Conservation (phyloP, 2,329 filamentous ascomycete species). For the Diaporthe nobilis region DNA sequence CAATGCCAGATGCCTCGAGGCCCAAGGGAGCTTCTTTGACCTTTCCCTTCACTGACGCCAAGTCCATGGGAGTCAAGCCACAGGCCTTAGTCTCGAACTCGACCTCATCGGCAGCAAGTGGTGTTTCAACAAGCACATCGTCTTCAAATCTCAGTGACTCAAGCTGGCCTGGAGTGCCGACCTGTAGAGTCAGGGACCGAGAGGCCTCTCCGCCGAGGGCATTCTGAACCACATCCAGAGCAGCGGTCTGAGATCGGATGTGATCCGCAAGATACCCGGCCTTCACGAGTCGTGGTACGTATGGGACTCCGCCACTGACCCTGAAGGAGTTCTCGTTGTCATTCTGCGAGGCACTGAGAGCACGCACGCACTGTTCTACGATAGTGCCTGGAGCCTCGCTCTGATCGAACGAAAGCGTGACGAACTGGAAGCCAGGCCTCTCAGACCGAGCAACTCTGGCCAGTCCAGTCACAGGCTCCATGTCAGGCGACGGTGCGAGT, state of each 20-base stretch:
- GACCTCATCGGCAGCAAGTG: slow-evolving; percentile 44
- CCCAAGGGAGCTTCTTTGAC: slow-evolving; percentile 35
- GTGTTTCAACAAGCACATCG: slow-evolving; percentile 36
- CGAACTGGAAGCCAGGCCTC: slow-evolving; percentile 42
- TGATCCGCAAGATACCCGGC: slow-evolving; percentile 43
- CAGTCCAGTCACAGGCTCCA: slow-evolving; percentile 45
- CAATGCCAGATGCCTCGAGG: slow-evolving; percentile 45
- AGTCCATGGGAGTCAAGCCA: slow-evolving; percentile 43
- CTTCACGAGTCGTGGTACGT: slow-evolving; percentile 43
- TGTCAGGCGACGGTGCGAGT: slow-evolving; percentile 38
- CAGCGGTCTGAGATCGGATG: slow-evolving; percentile 42
- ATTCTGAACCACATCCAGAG: slow-evolving; percentile 24
- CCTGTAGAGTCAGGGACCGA: slow-evolving; percentile 34
- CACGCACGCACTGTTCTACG: slow-evolving; percentile 36
- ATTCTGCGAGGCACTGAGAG: slow-evolving; percentile 31
- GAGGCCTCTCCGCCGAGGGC: slow-evolving; percentile 11
- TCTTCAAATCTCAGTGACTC: slow-evolving; percentile 45
- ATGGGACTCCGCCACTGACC: slow-evolving; percentile 35
- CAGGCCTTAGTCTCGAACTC: slow-evolving; percentile 45
- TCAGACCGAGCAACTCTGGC: slow-evolving; percentile 45
- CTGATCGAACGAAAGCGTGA: slow-evolving; percentile 45
- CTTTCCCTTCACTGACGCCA: slow-evolving; percentile 41
- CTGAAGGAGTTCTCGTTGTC: slow-evolving; percentile 46
- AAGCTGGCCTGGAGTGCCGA: slow-evolving; percentile 43
- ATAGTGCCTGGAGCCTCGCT: slow-evolving; percentile 33